Percentiles rank a stretch among this genome's conserved stretches.
Conservation (phyloP, 306 rosid species). For the Cicer pinnatifidum region DNA sequence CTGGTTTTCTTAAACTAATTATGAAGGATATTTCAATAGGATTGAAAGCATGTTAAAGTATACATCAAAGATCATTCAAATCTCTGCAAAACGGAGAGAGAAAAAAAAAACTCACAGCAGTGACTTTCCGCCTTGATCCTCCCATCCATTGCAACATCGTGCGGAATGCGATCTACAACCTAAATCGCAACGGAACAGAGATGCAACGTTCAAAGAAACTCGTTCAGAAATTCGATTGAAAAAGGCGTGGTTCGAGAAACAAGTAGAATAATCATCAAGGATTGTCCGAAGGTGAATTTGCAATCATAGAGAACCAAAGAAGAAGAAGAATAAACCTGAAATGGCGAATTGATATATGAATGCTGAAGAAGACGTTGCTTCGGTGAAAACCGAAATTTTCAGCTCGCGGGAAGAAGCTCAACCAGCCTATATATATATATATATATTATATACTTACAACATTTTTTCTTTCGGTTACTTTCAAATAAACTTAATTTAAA, state of each 20-base stretch:
- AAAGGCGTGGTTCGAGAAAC: neutral
- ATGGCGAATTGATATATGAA: slow-evolving; percentile 30
- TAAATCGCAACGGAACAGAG: slow-evolving; percentile 30
- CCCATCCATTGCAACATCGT: slow-evolving; percentile 99
- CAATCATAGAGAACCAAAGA: slow-evolving; percentile 4
- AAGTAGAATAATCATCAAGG: neutral
- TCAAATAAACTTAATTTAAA: too few species aligned
- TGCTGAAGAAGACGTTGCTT: slow-evolving; percentile 22
- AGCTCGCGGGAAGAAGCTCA: neutral
- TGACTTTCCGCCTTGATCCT: slow-evolving; percentile 86
- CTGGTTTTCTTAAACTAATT: neutral
- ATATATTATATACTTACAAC: too few species aligned
- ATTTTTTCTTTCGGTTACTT: too few species aligned
- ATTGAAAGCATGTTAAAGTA: slow-evolving; percentile 11
- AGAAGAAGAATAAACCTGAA: slow-evolving; percentile 31
- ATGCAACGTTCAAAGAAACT: neutral
- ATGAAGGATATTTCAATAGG: slow-evolving; percentile 2
- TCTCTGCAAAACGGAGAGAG: slow-evolving; percentile 1
- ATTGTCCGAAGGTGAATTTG: slow-evolving; percentile 13
- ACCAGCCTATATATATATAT: too few species aligned
- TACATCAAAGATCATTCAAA: slow-evolving; percentile 28
- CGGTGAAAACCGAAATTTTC: slow-evolving; percentile 24
- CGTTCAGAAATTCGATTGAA: slow-evolving; percentile 1
- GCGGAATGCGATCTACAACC: slow-evolving; percentile 29
- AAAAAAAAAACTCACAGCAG: slow-evolving; percentile 59